Evolutionary conservation across 2,329 filamentous ascomycete species (phyloP).

Genomic region (Pestalotiopsis fici): DNA sequence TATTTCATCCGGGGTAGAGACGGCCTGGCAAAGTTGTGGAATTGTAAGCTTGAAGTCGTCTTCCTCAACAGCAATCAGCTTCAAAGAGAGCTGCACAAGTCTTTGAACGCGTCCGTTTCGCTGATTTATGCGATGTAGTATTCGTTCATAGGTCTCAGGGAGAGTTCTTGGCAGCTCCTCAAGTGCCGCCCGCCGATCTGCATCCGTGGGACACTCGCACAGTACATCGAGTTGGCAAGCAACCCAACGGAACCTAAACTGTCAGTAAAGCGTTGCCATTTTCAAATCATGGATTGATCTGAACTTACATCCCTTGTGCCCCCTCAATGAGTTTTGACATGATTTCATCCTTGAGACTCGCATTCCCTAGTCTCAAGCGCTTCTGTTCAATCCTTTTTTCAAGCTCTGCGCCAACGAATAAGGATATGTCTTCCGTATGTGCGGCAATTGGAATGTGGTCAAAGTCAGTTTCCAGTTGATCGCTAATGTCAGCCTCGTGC

Average conservation of each 20-base stretch:
- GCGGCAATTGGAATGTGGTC: not conserved
- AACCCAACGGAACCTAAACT: not conserved
- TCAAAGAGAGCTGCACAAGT: not conserved
- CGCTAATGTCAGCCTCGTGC: not conserved
- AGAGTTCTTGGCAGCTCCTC: not conserved
- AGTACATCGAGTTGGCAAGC: not conserved
- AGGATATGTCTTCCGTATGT: not conserved
- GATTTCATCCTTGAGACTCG: not conserved
- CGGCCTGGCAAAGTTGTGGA: not conserved
- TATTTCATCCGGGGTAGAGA: not conserved
- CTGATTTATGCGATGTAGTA: not conserved
- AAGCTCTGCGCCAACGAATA: not conserved
- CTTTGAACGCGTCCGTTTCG: not conserved
- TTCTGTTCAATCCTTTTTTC: not conserved
- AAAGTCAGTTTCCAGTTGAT: not conserved
- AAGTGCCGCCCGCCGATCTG: not conserved
- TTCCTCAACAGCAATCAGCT: not conserved
- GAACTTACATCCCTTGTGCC: not conserved
- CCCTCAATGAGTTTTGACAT: not conserved
- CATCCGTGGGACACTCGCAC: not conserved
- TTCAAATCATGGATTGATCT: not conserved
- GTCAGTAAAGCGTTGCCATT: not conserved
- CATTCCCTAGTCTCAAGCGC: not conserved
- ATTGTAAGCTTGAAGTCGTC: not conserved
- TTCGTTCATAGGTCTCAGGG: not conserved